Conservation (phyloP, 192 early-diverging fungal species). For the Chytriomyces hyalinus region DNA sequence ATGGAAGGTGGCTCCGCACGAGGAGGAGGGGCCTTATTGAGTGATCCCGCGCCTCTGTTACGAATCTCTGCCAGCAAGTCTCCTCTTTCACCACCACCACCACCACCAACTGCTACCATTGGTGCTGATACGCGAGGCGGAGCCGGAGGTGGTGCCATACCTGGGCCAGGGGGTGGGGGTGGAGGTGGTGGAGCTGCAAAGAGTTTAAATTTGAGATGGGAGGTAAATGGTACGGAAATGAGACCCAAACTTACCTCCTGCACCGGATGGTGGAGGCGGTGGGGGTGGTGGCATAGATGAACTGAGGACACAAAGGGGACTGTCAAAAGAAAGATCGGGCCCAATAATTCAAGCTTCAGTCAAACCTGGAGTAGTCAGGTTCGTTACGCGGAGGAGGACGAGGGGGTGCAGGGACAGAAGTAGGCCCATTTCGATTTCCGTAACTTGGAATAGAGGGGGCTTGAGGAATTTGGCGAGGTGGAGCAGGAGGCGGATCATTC, state of each 20-base stretch:
- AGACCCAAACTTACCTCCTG: constrained; percentile 6
- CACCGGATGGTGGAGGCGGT: constrained; percentile 40
- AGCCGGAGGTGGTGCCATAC: background rate
- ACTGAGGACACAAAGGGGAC: constrained; percentile 16
- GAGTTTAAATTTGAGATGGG: too few species aligned
- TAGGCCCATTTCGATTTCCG: background rate
- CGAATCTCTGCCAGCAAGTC: constrained; percentile 47
- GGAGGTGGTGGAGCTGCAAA: constrained; percentile 32
- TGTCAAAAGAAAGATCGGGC: background rate
- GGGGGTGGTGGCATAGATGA: constrained; percentile 35
- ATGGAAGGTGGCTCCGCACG: constrained; percentile 27
- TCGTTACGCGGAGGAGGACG: constrained; percentile 16
- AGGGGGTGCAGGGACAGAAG: constrained; percentile 14
- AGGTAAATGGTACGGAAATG: background rate
- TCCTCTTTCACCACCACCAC: constrained; percentile 7
- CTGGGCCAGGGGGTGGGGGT: constrained; percentile 23
- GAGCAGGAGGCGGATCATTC: constrained; percentile 18
- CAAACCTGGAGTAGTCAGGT: background rate
- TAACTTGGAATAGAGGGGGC: constrained; percentile 32
- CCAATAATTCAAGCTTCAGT: background rate
- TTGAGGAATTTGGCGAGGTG: constrained; percentile 20
- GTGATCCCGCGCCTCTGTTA: constrained; percentile 33
- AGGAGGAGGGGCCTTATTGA: constrained; percentile 26
- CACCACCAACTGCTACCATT: background rate
- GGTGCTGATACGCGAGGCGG: constrained; percentile 8